Percentiles rank a stretch among this genome's conserved stretches.
phyloP scores from a whole-genome alignment of 1,284 basidiomycete genomes.

The Veloboletus limbatus region DNA sequence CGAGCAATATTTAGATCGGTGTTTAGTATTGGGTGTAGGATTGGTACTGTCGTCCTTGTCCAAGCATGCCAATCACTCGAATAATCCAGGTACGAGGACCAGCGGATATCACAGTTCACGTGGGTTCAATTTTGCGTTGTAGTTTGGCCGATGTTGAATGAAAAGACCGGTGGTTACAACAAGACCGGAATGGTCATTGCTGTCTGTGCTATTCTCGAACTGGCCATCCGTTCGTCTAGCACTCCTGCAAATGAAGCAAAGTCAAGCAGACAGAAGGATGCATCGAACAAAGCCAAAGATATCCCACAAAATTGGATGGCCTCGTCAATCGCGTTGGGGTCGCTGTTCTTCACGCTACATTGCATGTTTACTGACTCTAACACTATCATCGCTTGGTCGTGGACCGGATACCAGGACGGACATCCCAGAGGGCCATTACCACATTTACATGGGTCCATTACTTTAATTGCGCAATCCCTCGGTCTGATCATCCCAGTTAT shows the following conservation, averaged over 20 bases:
- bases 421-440: conserved; percentile 74
- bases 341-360: conserved; percentile 75
- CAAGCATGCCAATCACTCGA: conserved; percentile 78
- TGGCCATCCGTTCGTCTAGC: conserved; percentile 36
- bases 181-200: conserved; percentile 58
- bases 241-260: conserved; percentile 12
- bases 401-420: conserved; percentile 73
- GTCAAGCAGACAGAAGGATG: conserved; percentile 4
- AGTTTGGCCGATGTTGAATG: conserved; percentile 83
- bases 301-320: conserved; percentile 42
- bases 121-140: conserved; percentile 3
- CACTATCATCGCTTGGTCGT: conserved; percentile 87
- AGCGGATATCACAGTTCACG: not conserved
- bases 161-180: conserved; percentile 70
- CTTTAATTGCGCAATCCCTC: conserved; percentile 62
- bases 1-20: not conserved
- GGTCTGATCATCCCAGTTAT: conserved; percentile 51
- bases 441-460: conserved; percentile 69
- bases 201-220: conserved; percentile 50
- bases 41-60: conserved; percentile 68
- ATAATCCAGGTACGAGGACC: conserved; percentile 64
- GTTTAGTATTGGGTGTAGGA: conserved; percentile 62
- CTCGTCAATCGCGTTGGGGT: conserved; percentile 65
- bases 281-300: conserved; percentile 12
- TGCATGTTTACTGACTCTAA: conserved; percentile 78